A percentile compares a stretch with the other conserved stretches of the same genome.
These are phyloP conservation scores for Hysterangium stoloniferum DNA, from an alignment of 768 basidiomycete genomes.

Conservation along the genomic window DNA sequence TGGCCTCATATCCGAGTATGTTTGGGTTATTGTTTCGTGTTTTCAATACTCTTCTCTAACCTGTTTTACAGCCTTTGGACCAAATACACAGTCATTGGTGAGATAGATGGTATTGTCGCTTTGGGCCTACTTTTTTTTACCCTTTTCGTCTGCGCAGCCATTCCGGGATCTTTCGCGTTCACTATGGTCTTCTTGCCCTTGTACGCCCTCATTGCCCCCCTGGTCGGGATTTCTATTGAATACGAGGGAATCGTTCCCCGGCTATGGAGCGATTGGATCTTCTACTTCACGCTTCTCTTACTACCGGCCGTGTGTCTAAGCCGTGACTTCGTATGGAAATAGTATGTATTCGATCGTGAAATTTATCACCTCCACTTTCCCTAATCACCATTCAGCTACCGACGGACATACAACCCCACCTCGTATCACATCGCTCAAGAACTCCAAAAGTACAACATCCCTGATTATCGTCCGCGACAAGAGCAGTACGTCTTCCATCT, in stretches of 20 bases:
- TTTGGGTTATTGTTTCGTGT: slow-evolving; percentile 12
- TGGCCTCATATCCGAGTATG: slow-evolving; percentile 94
- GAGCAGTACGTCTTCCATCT: slow-evolving; percentile 65
- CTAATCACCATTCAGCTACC: slow-evolving; percentile 51
- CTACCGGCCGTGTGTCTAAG: slow-evolving; percentile 79
- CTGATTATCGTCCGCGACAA: slow-evolving; percentile 92
- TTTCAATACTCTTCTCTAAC: slow-evolving; percentile 1
- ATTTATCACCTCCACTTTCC: neutral
- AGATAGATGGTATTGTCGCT: slow-evolving; percentile 14
- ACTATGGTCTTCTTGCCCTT: slow-evolving; percentile 94
- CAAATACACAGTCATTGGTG: slow-evolving; percentile 93
- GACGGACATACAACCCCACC: slow-evolving; percentile 79
- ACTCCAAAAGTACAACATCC: slow-evolving; percentile 97
- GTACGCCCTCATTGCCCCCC: slow-evolving; percentile 82
- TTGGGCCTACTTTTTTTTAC: slow-evolving; percentile 9
- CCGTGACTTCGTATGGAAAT: slow-evolving; percentile 96
- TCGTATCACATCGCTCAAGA: slow-evolving; percentile 99
- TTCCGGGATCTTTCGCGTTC: slow-evolving; percentile 94
- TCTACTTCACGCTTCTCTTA: slow-evolving; percentile 83
- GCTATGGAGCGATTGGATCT: slow-evolving; percentile 80
- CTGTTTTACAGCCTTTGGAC: slow-evolving; percentile 91
- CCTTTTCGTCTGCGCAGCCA: slow-evolving; percentile 42
- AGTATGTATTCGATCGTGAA: slow-evolving; percentile 45
- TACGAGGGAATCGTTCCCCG: slow-evolving; percentile 86
- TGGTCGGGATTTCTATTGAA: slow-evolving; percentile 82